phyloP scores from a whole-genome alignment of 306 rosid genomes.

The Medicago lupulina region DNA sequence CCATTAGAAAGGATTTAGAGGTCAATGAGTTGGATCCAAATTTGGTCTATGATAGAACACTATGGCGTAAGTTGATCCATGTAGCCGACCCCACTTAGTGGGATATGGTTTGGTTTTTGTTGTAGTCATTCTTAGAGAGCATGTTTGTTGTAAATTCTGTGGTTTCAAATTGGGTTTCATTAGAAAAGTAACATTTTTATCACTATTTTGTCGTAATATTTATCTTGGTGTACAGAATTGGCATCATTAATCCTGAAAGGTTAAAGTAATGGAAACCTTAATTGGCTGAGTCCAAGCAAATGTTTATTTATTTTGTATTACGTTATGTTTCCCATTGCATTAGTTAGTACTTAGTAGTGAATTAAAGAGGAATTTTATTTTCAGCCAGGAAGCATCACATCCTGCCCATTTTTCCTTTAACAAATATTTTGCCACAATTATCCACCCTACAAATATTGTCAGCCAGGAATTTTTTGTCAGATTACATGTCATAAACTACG shows the following conservation, averaged over 20 bases:
- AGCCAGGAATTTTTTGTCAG: neutral
- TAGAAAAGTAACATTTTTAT: conserved; percentile 35
- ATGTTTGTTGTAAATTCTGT: conserved; percentile 45
- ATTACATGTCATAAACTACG: neutral
- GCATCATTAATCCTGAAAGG: conserved; percentile 37
- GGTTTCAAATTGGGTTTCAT: conserved; percentile 17
- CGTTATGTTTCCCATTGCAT: neutral
- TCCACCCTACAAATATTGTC: neutral
- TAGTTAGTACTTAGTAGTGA: neutral
- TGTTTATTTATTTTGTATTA: neutral
- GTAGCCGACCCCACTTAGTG: too few species aligned
- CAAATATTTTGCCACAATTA: neutral
- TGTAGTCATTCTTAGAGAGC: too few species aligned
- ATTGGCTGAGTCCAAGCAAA: neutral
- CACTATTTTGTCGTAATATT: conserved; percentile 43
- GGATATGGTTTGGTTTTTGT: too few species aligned
- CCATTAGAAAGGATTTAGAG: too few species aligned
- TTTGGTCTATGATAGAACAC: too few species aligned
- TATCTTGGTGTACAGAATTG: conserved; percentile 30
- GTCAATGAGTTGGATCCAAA: too few species aligned
- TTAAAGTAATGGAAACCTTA: conserved; percentile 24
- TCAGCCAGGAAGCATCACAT: neutral
- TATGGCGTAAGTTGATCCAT: too few species aligned
- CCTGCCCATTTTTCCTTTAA: neutral
- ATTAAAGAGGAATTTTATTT: neutral